A percentile compares a stretch with the other conserved stretches of the same genome.
phyloP scores from a whole-genome alignment of 805 yeast genomes.

The Wickerhamiella vanderwaltii region DNA sequence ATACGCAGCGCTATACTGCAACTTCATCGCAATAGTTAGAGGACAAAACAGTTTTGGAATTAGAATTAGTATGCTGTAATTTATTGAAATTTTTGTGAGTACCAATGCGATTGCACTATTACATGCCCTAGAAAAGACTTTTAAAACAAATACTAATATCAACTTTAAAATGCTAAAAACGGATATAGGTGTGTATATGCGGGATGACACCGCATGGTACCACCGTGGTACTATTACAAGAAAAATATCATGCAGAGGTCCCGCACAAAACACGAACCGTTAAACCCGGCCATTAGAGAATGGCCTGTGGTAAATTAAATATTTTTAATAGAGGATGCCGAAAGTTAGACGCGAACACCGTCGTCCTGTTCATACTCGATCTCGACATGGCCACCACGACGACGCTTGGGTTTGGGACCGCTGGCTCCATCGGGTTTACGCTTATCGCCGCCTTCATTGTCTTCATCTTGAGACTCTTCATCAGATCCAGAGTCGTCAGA shows the following conservation, averaged over 20 bases:
- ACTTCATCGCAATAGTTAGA: neutral
- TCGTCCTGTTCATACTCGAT: constrained; percentile 73
- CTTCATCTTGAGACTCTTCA: constrained; percentile 25
- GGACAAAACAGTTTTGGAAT: neutral
- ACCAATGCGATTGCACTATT: too few species aligned
- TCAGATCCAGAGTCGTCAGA: constrained; percentile 27
- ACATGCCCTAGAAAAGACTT: too few species aligned
- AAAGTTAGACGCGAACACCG: constrained; percentile 15
- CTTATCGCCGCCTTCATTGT: constrained; percentile 22
- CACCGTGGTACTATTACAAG: too few species aligned
- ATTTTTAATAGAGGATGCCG: neutral
- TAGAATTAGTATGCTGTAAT: too few species aligned
- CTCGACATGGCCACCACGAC: constrained; percentile 47
- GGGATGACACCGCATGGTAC: too few species aligned
- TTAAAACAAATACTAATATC: neutral
- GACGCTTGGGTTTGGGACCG: constrained; percentile 28
- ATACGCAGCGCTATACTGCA: constrained; percentile 8
- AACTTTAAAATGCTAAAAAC: neutral
- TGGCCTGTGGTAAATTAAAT: neutral
- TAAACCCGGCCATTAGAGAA: neutral
- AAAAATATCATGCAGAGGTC: too few species aligned
- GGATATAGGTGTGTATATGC: too few species aligned
- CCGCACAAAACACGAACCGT: neutral
- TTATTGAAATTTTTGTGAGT: too few species aligned
- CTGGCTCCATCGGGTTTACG: constrained; percentile 31